Percentiles rank a stretch among this genome's conserved stretches.
These are phyloP conservation scores for Cryphonectria naterciae DNA, from an alignment of 2,329 filamentous ascomycete genomes.

Conservation along the genomic window DNA sequence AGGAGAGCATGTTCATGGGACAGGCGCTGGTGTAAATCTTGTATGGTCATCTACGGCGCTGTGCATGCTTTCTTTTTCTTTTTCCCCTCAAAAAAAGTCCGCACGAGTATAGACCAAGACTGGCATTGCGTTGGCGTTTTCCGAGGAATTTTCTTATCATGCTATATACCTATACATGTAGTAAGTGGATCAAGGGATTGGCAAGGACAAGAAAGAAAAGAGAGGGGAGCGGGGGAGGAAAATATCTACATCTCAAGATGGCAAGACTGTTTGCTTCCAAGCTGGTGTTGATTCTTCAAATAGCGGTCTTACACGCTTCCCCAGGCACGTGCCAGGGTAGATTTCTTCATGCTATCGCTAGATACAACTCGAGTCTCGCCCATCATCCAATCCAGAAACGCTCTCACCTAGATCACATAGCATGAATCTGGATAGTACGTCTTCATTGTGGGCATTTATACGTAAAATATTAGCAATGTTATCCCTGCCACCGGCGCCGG, in stretches of 20 bases:
- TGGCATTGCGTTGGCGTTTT: constrained; percentile 6
- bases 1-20: constrained; percentile 84
- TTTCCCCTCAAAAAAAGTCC: too few relatives aligned
- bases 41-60: too few relatives aligned
- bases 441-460: not conserved
- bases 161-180: not conserved
- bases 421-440: not conserved
- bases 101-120: not conserved
- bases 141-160: not conserved
- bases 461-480: not conserved
- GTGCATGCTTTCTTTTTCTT: too few relatives aligned
- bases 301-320: not conserved
- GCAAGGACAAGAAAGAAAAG: not conserved
- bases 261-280: not conserved
- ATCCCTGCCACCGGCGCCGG: not conserved
- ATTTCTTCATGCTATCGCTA: not conserved
- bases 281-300: not conserved
- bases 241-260: not conserved
- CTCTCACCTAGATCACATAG: not conserved
- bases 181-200: not conserved
- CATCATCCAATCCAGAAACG: not conserved
- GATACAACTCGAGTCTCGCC: not conserved
- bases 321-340: not conserved
- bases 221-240: not conserved
- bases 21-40: constrained; percentile 69